Base-by-base conservation (phyloP, 805 yeast genomes). In the Kodamaea leandrae region DNA sequence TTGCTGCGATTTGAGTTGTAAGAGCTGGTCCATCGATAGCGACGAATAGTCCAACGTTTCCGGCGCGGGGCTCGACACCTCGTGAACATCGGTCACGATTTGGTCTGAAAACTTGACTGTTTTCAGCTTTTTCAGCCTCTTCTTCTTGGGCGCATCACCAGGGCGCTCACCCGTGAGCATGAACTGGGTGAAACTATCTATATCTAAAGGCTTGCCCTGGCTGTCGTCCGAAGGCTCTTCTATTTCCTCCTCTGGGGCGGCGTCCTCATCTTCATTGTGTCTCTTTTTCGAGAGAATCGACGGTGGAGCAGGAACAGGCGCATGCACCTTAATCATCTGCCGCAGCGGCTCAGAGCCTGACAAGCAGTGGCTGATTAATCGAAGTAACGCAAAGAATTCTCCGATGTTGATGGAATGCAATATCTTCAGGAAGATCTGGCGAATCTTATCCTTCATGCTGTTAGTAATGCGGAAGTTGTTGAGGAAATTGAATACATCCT, bases 161-260 rank as follows among this genome's bases (percentile, higher is more conserved):
- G 87, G 87, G 27, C 86, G 65, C 49, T 82, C 78, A 2, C 96
- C 96, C 0, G 96, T 87, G 51, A 90, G 64, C 52, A 88, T 71
- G 53, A 90, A 80, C 48, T 84, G 82, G 13, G 96, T 86, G 60
- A 90, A 90, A 21, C 88, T 78, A 59, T 90, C 96, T 50, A 90
- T 68, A 56, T 90, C 96, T 17, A 87, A 72, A 40, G 78, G 79
- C 33, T 60, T 61, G 27, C 41, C 10, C 41, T n/a, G n/a, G 20
- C 36, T 16, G 24, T 28, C 38, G 21, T 34, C 30, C 12, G 30
- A 8, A 14, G 25, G 30, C 13, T 33, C 16, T 15, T 37, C 44
- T 16, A 25, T 17, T 14, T 25, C 32, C 10, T 23, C 37, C 25
- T 27, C 26, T 8, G 24, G 24, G 15, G 19, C 36, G 14, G 55